Base-by-base conservation (phyloP, 768 basidiomycete genomes). In the Amanita polypyramis region DNA sequence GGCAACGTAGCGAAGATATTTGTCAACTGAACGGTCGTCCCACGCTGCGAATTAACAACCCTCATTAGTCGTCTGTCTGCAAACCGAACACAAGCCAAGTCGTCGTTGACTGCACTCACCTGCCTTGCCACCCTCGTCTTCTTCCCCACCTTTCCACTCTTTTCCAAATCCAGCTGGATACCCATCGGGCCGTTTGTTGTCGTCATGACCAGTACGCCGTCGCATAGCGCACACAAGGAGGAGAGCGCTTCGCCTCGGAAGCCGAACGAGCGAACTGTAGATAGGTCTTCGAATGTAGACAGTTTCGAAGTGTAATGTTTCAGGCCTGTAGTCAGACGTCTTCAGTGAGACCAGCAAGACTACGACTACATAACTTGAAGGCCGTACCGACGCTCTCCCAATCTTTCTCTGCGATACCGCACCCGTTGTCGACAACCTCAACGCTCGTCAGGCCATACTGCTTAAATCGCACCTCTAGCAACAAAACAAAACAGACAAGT, bases 271-370 rank as follows among this genome's bases (percentile, higher is more conserved):
- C 67, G 65, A 8, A 98, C 78, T 0, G 73, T 66, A 2, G 76
- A 67, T 2, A 97, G 75, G 59, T 92, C 88, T 3, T 76, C 65
- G 58, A 84, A 91, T 0, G 80, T 75, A 2, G 78, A 63, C 0
- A 99, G 70, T 62, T 99, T 99, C 5, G 95, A 97, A 0, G 95
- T 99, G 59, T 92, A 80, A 57, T 96, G 88, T 60, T 96, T 97
- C 50, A 94, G 67, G 1, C 80, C 94, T 94, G 44, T 15, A n/a
- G 29, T 23, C 25, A 5, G 4, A 43, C 20, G 29, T n/a, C 19
- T 14, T 37, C 5, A 9, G 10, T 19, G n/a, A n/a, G n/a, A n/a
- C n/a, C n/a, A n/a, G n/a, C n/a, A n/a, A n/a, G n/a, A n/a, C n/a
- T n/a, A n/a, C n/a, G n/a, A n/a, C n/a, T 33, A 45, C 17, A 40